Conservation (phyloP, 169 alveolate genomes). For the Toxoplasma gondii region DNA sequence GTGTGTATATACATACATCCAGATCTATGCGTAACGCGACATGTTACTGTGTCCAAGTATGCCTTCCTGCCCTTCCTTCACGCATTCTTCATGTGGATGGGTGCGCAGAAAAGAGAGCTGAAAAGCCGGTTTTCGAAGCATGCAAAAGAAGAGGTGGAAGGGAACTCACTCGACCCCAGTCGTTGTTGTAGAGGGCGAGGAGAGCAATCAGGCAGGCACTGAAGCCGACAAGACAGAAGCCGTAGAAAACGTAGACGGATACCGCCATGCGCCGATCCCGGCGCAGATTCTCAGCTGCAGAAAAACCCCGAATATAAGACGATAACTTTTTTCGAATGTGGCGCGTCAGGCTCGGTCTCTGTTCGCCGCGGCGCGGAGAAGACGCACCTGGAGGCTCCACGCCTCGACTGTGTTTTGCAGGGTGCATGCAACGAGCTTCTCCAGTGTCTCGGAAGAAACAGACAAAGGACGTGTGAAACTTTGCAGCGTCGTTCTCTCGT, state of each 20-base stretch:
- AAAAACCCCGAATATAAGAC: not conserved
- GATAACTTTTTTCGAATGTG: not conserved
- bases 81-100: not conserved
- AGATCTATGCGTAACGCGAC: not conserved
- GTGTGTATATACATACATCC: not conserved
- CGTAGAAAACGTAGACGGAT: not conserved
- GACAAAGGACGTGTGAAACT: no score
- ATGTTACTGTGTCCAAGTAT: not conserved
- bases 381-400: no score
- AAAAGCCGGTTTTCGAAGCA: no score
- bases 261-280: conserved; percentile 9
- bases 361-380: no score
- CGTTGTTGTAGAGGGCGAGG: conserved; percentile 1
- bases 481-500: no score
- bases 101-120: no score
- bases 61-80: no score
- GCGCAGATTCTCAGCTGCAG: not conserved
- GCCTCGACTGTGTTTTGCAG: no score
- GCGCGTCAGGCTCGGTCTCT: not conserved
- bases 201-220: not conserved
- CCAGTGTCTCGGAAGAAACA: no score
- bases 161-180: not conserved
- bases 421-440: no score
- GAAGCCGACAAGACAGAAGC: conserved; percentile 2
- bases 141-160: no score